Percentiles rank a stretch among this genome's conserved stretches.
phyloP scores from a whole-genome alignment of 768 basidiomycete species.

The Suillus decipiens region DNA sequence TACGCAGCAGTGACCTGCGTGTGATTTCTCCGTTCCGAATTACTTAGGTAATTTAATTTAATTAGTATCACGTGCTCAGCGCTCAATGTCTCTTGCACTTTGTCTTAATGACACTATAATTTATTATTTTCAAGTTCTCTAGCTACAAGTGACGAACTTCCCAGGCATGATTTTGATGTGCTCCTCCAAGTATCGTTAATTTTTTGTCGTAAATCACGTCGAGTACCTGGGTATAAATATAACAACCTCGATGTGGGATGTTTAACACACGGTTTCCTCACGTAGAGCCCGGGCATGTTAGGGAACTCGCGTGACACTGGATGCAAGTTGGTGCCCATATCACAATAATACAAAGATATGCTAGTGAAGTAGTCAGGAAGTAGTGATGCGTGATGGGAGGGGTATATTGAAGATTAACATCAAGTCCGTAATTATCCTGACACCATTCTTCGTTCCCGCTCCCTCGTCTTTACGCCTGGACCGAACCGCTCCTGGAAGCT shows the following conservation, averaged over 20 bases:
- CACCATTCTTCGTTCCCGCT: constrained; percentile 51
- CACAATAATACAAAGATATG: constrained; percentile 12
- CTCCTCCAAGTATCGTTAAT: not conserved
- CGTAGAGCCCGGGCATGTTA: not conserved
- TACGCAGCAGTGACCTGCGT: not conserved
- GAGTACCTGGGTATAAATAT: not conserved
- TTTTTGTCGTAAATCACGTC: not conserved
- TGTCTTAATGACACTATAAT: no score
- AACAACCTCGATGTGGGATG: not conserved
- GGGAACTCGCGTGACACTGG: not conserved
- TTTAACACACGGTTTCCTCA: not conserved
- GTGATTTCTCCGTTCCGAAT: constrained; percentile 1
- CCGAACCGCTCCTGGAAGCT: constrained; percentile 87
- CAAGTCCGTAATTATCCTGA: constrained; percentile 24
- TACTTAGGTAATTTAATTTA: not conserved
- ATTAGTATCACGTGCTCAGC: not conserved
- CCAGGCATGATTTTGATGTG: not conserved
- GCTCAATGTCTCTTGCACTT: no score
- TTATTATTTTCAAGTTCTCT: no score
- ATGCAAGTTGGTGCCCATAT: constrained; percentile 6
- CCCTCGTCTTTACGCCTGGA: constrained; percentile 51
- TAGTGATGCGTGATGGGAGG: not conserved
- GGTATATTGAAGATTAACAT: constrained; percentile 19
- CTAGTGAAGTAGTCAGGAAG: constrained; percentile 5
- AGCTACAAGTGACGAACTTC: no score